These are phyloP conservation scores for Stephanodiscus triporus DNA, from an alignment of 108 stramenopile genomes.

Conservation along the genomic window DNA sequence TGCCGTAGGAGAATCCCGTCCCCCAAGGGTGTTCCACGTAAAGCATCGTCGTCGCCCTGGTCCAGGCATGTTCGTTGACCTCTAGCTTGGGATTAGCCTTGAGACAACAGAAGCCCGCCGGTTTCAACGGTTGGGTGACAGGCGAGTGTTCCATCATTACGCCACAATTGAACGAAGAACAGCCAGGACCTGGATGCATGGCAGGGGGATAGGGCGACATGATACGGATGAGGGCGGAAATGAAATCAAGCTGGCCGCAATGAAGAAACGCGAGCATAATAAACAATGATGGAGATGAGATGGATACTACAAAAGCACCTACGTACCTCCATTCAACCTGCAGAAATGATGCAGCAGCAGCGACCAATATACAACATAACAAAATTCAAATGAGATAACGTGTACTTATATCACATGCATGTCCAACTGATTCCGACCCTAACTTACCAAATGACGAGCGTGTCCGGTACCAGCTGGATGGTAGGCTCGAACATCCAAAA, in stretches of 20 bases:
- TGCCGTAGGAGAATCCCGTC: constrained; percentile 82
- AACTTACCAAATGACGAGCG: constrained; percentile 16
- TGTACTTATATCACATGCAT: no score
- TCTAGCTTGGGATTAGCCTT: constrained; percentile 17
- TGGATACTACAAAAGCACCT: no score
- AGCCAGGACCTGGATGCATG: constrained; percentile 55
- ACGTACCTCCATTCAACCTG: no score
- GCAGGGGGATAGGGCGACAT: background rate
- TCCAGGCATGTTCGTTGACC: constrained; percentile 50
- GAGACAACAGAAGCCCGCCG: constrained; percentile 32
- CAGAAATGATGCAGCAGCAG: no score
- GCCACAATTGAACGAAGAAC: constrained; percentile 58
- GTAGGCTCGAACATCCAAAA: constrained; percentile 19
- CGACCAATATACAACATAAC: no score
- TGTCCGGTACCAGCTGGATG: background rate
- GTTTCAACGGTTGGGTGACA: constrained; percentile 33
- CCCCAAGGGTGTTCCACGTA: constrained; percentile 93
- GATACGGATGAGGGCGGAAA: background rate
- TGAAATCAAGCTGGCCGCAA: no score
- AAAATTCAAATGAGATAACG: no score
- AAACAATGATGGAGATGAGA: no score
- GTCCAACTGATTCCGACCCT: no score
- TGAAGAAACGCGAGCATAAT: no score
- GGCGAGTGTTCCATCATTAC: constrained; percentile 56
- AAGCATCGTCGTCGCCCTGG: constrained; percentile 65